Base-by-base conservation (phyloP, 2,329 filamentous ascomycete genomes). In the Emericellopsis cladophorae region DNA sequence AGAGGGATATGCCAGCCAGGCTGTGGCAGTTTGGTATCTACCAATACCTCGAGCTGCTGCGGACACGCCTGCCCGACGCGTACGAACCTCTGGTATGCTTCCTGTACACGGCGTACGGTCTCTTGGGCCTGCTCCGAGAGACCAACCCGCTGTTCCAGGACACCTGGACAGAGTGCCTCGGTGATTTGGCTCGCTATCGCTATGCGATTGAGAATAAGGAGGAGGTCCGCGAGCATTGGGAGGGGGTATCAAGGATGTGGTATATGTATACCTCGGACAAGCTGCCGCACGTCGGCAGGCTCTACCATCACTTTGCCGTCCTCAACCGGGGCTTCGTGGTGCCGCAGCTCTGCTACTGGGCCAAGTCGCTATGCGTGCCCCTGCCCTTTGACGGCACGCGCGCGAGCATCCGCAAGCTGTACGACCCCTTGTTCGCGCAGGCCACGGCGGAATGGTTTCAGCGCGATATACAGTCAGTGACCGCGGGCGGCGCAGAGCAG, bases 21-120 rank as follows among this genome's bases (percentile, higher is more conserved):
- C 92, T 96, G 84, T 96, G 92, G 92, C 72, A 86, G 0, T 85
- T 94, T 50, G 90, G 85, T 0, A 95, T 96, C 4, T 87, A 93
- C 53, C 80, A 78, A 0, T 92, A 92, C 43, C 67, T 94, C 0
- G 86, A 94, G 48, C 57, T 93, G 0, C 58, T 94, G 0, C 69
- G 86, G 0, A 78, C 85, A 47, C 74, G 80, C 3, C 64, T 95
- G 0, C 90, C 89, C 0, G 70, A 69, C 0, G 88, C 84, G 2
- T 62, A 88, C 1, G 89, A 95, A 39, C 84, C 93, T 42, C 95
- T 96, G 88, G 64, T 95, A 0, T 79, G 80, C 0, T 96, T 95
- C 42, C 87, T 96, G 1, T 93, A 93, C 46, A 60, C 90, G 14
- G 82, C 88, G 0, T 96, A 95, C 48, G 83, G 82, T 2, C 93